Evolutionary conservation across 2,329 filamentous ascomycete genomes (phyloP), one percentile per base, ranked within the genome.

Genomic region (Xylaria sp.): DNA sequence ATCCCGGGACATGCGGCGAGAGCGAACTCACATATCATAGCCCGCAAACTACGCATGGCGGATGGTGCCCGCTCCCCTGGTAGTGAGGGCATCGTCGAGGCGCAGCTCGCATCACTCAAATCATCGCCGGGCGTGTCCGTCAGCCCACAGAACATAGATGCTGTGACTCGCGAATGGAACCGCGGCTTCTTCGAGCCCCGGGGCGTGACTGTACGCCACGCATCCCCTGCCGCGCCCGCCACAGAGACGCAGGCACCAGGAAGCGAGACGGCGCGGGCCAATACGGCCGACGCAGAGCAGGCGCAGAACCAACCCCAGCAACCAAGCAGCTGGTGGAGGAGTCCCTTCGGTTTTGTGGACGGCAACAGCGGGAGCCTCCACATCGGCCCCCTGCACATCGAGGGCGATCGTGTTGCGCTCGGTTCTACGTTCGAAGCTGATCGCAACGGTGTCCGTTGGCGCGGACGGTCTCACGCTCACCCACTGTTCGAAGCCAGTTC

Each of bases 151-250:
- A 76, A 79, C 27, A 71, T 81, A 5, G 80, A 84, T 19, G 77
- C 77, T 1, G 84, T 83, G 0, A 79, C 86, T 1, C 74, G 79
- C 54, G 84, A 88, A 71, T 89, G 87, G 87, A 89, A 89, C 70
- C 80, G 82, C 2, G 82, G 83, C 3, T 89, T 89, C 76, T 89
- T 89, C 66, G 77, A 72, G 0, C 85, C 84, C 1, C 79, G 87
- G 11, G 83, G 83, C 14, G 77, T 89, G 9, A 76, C 72, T 2
- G 80, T 89, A 48, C 76, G 74, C 0, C 72, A 84, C 3, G 68
- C 76, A 21, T 71, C 70, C 1, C 62, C 71, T 21, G 30, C 64
- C 11, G 30, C 59, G 56, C 9, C 73, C 70, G 19, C 69, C 66
- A 17, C 73, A 2, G 47, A 39, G 21, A 2, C 54, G 7, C 62